Percentiles rank a stretch among this genome's conserved stretches.
Conservation (phyloP, 129 eudicot species). For the Arctium minus region DNA sequence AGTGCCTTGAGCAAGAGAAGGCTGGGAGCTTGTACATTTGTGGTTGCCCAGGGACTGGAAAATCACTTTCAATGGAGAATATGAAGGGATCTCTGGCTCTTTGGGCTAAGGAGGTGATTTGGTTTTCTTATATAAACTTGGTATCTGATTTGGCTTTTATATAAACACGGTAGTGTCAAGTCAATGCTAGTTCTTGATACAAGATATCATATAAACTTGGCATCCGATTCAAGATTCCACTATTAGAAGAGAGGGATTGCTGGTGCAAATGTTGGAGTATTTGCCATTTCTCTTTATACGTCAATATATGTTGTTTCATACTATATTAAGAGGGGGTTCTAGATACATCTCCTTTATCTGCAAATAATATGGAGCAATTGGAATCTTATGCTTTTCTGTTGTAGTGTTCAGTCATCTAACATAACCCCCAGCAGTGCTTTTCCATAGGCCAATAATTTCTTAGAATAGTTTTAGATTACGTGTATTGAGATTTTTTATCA, state of each 20-base stretch:
- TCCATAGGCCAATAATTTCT: not conserved
- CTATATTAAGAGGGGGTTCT: not conserved
- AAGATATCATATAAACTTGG: conserved; percentile 3
- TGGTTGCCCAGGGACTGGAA: conserved; percentile 95
- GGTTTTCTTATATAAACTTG: not conserved
- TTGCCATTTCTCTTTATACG: not conserved
- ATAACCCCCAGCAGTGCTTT: not conserved
- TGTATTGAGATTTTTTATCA: not conserved
- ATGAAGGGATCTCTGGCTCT: conserved; percentile 46
- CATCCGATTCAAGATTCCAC: not conserved
- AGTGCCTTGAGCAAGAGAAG: conserved; percentile 53
- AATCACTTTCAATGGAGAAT: conserved; percentile 84
- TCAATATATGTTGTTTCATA: not conserved
- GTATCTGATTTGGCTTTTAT: not conserved
- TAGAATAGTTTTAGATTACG: not conserved
- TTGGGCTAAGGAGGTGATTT: conserved; percentile 83
- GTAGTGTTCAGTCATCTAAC: not conserved
- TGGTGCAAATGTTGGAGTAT: not conserved
- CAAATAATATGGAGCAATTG: not conserved
- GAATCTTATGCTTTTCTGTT: not conserved
- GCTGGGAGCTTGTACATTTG: conserved; percentile 85
- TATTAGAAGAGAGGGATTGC: not conserved
- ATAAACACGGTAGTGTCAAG: not conserved
- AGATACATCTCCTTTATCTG: not conserved
- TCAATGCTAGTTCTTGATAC: not conserved